A percentile compares a stretch with the other conserved stretches of the same genome.
Conservation (phyloP, 495 filamentous ascomycete species). For the Haplographium delicatum region DNA sequence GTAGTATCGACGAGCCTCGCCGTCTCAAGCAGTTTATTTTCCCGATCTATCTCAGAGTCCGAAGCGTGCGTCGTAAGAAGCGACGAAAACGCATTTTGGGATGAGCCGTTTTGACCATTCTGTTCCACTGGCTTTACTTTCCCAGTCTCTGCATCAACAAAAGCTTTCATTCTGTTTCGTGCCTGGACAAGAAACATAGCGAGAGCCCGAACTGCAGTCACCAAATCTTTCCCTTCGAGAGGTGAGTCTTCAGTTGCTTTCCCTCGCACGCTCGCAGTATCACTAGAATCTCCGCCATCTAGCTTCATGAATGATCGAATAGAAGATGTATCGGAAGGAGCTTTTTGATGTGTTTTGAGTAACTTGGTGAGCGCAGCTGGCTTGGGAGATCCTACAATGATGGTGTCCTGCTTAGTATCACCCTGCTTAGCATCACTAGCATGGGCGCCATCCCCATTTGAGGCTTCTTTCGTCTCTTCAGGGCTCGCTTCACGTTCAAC, state of each 20-base stretch:
- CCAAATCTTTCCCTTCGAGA: constrained; percentile 76
- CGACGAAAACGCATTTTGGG: constrained; percentile 43
- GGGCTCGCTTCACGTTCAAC: constrained; percentile 40
- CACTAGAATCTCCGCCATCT: constrained; percentile 46
- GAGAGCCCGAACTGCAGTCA: constrained; percentile 71
- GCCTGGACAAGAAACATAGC: constrained; percentile 82
- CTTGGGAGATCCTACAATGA: constrained; percentile 38
- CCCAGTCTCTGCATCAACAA: constrained; percentile 69
- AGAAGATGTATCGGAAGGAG: constrained; percentile 57
- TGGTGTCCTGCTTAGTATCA: constrained; percentile 10
- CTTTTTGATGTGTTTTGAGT: constrained; percentile 46
- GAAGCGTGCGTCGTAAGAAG: constrained; percentile 42
- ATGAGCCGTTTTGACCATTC: constrained; percentile 46
- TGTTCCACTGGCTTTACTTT: constrained; percentile 54
- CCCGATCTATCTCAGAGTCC: constrained; percentile 56
- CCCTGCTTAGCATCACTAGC: constrained; percentile 20
- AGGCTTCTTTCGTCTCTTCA: constrained; percentile 43
- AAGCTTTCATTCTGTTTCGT: constrained; percentile 72
- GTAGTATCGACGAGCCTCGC: constrained; percentile 88
- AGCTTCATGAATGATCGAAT: constrained; percentile 52
- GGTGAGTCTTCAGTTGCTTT: constrained; percentile 35
- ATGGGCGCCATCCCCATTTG: constrained; percentile 16
- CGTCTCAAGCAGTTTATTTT: constrained; percentile 62
- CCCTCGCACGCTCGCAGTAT: constrained; percentile 38
- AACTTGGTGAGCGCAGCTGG: constrained; percentile 44